Evolutionary conservation across 441 rosid genomes (phyloP).

Genomic region (Viola pubescens): DNA sequence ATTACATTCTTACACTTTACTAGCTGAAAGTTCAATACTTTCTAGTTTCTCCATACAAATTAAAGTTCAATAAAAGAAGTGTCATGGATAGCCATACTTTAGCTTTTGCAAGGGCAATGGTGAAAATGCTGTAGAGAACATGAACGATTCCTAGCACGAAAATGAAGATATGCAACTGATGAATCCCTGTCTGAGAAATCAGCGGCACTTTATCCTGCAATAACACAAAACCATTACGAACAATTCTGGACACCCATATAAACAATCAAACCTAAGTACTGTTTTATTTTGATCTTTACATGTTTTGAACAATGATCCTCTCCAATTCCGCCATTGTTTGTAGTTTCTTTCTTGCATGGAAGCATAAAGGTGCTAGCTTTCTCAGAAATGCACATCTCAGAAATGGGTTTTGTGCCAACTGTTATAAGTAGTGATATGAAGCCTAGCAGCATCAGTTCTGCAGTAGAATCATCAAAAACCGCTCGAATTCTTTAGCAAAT

Average conservation of each 20-base stretch:
- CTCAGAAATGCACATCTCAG: slow-evolving; percentile 23
- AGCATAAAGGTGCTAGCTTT: slow-evolving; percentile 23
- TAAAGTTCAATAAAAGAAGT: neutral
- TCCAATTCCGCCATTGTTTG: neutral
- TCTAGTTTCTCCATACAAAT: neutral
- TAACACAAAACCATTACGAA: neutral
- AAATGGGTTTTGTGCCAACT: slow-evolving; percentile 29
- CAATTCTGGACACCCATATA: neutral
- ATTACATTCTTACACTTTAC: neutral
- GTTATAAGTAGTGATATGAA: slow-evolving; percentile 32
- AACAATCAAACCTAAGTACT: neutral
- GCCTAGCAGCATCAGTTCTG: slow-evolving; percentile 33
- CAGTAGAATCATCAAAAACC: neutral
- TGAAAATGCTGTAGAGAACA: slow-evolving; percentile 24
- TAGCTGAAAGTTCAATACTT: neutral
- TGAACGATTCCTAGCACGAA: slow-evolving; percentile 31
- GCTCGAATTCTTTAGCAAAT: neutral
- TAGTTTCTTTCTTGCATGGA: slow-evolving; percentile 20
- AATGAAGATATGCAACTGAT: slow-evolving; percentile 33
- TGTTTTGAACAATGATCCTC: slow-evolving; percentile 24
- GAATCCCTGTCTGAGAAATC: slow-evolving; percentile 28
- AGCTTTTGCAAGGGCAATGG: slow-evolving; percentile 29
- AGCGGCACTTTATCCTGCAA: slow-evolving; percentile 23
- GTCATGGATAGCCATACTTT: slow-evolving; percentile 17
- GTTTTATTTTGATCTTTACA: slow-evolving; percentile 7